Evolutionary conservation across 2,329 filamentous ascomycete genomes (phyloP), one percentile per base, ranked within the genome.

Genomic region (Keithomyces neogunnii): DNA sequence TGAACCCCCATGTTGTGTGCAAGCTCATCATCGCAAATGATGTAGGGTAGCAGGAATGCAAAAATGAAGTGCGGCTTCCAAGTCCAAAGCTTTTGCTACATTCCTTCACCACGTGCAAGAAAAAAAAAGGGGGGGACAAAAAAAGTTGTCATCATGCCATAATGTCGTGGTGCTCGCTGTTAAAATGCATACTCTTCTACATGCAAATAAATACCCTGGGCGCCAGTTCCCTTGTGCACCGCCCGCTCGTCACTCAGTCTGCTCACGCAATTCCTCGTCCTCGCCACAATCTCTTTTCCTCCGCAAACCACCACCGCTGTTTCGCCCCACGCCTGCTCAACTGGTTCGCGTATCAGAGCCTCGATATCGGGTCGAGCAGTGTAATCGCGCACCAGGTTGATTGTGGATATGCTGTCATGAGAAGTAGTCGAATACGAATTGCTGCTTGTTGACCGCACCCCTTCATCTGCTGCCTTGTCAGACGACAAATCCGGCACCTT

Each of bases 211-310:
- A 84, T 83, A 0, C 81, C 81, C 60, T 84, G 81, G 0, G 81
- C 80, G 1, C 78, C 80, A 0, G 79, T 83, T 4, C 81, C 81
- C 62, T 84, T 84, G 60, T 84, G 81, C 28, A 84, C 80, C 1
- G 76, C 81, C 40, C 81, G 67, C 65, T 84, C 80, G 57, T 84
- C 80, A 49, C 78, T 81, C 54, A 84, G 55, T 32, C 65, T 66
- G 2, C 76, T 74, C 3, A 84, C 78, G 51, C 70, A 75, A 56
- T 80, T 83, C 51, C 81, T 69, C 11, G 78, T 74, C 45, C 66
- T 66, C 2, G 77, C 69, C 2, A 80, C 78, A 29, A 84, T 65
- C 45, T 75, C 75, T 48, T 72, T 73, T 1, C 80, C 81, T 11
- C 79, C 81, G 54, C 80, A 84, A 0, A 82, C 80, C 0, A 81